Conservation (phyloP, 805 yeast genomes). For the Saturnispora saitoi region DNA sequence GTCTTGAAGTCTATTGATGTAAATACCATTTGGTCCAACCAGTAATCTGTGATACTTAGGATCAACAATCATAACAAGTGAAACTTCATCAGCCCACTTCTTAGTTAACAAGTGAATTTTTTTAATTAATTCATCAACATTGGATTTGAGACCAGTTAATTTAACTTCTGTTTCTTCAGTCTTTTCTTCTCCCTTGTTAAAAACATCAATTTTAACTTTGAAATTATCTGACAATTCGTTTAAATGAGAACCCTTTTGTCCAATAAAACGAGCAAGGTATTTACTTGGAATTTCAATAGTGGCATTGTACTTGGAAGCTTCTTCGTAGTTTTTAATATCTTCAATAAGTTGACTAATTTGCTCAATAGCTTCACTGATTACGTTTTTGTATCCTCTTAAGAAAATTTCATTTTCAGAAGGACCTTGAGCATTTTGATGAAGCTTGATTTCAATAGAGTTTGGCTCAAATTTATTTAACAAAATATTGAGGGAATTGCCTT, state of each 20-base stretch:
- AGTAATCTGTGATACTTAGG: constrained; percentile 69
- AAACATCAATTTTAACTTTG: constrained; percentile 67
- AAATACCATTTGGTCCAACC: constrained; percentile 77
- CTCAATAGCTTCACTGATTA: constrained; percentile 45
- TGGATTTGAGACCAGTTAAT: constrained; percentile 69
- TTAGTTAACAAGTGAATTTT: constrained; percentile 52
- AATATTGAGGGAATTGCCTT: constrained; percentile 47
- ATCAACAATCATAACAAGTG: constrained; percentile 60
- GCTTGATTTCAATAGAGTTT: constrained; percentile 35
- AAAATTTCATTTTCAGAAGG: constrained; percentile 43
- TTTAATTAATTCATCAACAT: constrained; percentile 63
- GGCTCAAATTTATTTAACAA: constrained; percentile 27
- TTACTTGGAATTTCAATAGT: constrained; percentile 56
- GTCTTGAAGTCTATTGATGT: constrained; percentile 77
- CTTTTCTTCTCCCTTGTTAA: constrained; percentile 40
- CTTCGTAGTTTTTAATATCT: constrained; percentile 33
- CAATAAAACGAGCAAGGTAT: constrained; percentile 74
- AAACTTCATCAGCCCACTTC: constrained; percentile 75
- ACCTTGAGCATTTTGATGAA: constrained; percentile 36
- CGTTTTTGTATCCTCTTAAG: constrained; percentile 61
- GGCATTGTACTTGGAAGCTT: constrained; percentile 33
- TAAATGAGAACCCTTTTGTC: constrained; percentile 76
- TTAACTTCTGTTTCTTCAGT: constrained; percentile 40
- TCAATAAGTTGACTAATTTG: constrained; percentile 48
- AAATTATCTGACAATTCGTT: constrained; percentile 61